Evolutionary conservation across 1,284 basidiomycete species (phyloP), one percentile per base, ranked within the genome.

Genomic region (Wallemia mellicola): DNA sequence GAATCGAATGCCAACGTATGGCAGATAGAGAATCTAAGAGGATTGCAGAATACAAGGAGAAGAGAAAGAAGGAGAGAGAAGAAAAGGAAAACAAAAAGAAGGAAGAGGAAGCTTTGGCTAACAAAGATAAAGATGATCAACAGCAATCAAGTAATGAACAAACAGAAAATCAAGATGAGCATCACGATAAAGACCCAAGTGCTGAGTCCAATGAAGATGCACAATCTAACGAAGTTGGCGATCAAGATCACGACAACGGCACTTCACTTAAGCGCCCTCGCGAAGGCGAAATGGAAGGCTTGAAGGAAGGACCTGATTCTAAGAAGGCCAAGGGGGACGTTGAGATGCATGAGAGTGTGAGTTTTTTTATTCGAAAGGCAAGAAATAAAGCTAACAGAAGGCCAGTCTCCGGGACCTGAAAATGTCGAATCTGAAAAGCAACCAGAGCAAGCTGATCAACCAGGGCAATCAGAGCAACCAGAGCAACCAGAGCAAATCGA

Each of bases 1-100:
- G 75, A 54, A 66, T 81, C 27, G 91, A 95, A 68, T 96, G 91
- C 68, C 82, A 84, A 68, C 75, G 83, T 60, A 92, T 92, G 83
- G 83, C 84, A 9, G 76, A 72, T 57, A 74, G 92, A 28, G 83
- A 91, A 71, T 71, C 77, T 62, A 78, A 81, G 68, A 72, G 86
- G 62, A 71, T 80, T 65, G 76, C 77, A 24, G 79, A 79, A 61
- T 71, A 73, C 60, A 74, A 73, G 64, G 77, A 61, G 63, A 68
- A 48, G 67, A 68, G 83, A n/a, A 48, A 48, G 38, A 48, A n/a
- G 22, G 38, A 48, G 5, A 48, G 22, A n/a, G 38, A 48, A n/a
- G 38, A 11, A 48, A 3, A 7, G 5, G 19, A 48, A n/a, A 48
- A 48, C 22, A n/a, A 11, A n/a, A 11, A 7, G 28, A 17, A 48